phyloP scores from a whole-genome alignment of 768 basidiomycete species.

The Hygrophorus pudorinus region DNA sequence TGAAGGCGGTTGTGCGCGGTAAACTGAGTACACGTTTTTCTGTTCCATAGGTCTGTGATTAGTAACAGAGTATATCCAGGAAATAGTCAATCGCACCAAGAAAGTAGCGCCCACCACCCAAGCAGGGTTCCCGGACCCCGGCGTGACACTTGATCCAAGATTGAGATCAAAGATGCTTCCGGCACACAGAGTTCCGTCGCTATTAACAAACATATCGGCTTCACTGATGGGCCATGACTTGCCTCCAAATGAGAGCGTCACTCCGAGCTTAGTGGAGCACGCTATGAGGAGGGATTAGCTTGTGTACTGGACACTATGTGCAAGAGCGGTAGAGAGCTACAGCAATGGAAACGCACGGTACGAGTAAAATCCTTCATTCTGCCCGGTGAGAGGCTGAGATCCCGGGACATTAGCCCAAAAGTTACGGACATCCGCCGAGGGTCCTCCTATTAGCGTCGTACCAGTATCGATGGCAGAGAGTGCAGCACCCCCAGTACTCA shows the following conservation, averaged over 20 bases:
- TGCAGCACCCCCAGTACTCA: constrained; percentile 32
- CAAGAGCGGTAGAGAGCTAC: neutral
- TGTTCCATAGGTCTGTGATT: constrained; percentile 10
- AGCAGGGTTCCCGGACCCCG: constrained; percentile 29
- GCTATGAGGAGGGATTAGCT: constrained; percentile 31
- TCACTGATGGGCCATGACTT: constrained; percentile 65
- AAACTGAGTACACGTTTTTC: constrained; percentile 50
- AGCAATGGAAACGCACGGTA: constrained; percentile 47
- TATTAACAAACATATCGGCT: constrained; percentile 74
- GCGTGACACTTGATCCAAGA: constrained; percentile 34
- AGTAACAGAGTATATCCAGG: neutral
- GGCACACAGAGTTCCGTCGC: constrained; percentile 33
- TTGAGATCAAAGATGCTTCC: constrained; percentile 66
- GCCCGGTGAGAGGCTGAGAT: constrained; percentile 27
- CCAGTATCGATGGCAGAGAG: constrained; percentile 89
- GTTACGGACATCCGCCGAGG: constrained; percentile 42
- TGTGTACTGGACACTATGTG: neutral
- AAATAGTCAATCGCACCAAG: constrained; percentile 34
- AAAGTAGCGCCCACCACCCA: constrained; percentile 74
- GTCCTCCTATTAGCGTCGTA: constrained; percentile 88
- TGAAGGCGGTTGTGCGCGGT: constrained; percentile 34
- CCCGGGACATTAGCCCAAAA: constrained; percentile 63
- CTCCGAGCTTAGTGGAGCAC: constrained; percentile 46
- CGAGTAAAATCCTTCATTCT: constrained; percentile 56
- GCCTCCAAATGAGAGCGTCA: constrained; percentile 71